phyloP scores from a whole-genome alignment of 768 basidiomycete genomes.

The Calocybe cyanea region DNA sequence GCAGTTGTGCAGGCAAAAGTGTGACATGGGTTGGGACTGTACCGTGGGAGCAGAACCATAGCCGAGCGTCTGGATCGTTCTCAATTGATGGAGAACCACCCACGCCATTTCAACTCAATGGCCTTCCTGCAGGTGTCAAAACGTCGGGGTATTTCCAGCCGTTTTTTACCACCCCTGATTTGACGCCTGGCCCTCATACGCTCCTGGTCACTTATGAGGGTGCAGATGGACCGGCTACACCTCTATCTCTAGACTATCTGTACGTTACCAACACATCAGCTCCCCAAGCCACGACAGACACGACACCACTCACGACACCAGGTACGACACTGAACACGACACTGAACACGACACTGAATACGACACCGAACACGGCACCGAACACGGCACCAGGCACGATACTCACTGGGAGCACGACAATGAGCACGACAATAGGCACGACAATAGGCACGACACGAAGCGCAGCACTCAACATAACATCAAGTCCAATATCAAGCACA shows the following conservation, averaged over 20 bases:
- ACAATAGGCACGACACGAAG: too few species aligned
- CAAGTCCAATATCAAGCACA: not conserved
- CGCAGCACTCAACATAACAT: not conserved
- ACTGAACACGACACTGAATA: too few species aligned
- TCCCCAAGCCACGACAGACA: not conserved
- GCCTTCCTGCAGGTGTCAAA: not conserved
- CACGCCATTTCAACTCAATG: constrained; percentile 1
- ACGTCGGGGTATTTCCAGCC: constrained; percentile 1
- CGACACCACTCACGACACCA: too few species aligned
- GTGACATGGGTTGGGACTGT: constrained; percentile 10
- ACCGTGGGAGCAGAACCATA: not conserved
- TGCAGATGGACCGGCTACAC: not conserved
- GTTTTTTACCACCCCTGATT: constrained; percentile 9
- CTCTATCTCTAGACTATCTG: constrained; percentile 10
- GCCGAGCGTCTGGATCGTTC: not conserved
- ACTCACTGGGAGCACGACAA: not conserved
- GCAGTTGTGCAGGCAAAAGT: not conserved
- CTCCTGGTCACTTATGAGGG: constrained; percentile 9
- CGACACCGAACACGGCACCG: too few species aligned
- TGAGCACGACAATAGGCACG: too few species aligned
- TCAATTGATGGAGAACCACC: constrained; percentile 6
- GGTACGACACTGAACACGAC: too few species aligned
- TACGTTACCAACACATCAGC: not conserved
- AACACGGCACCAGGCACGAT: too few species aligned
- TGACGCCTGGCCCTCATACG: constrained; percentile 4